Percentiles rank a stretch among this genome's conserved stretches.
Conservation (phyloP, 116 monocot genomes). For the Dioscorea cayenensis region DNA sequence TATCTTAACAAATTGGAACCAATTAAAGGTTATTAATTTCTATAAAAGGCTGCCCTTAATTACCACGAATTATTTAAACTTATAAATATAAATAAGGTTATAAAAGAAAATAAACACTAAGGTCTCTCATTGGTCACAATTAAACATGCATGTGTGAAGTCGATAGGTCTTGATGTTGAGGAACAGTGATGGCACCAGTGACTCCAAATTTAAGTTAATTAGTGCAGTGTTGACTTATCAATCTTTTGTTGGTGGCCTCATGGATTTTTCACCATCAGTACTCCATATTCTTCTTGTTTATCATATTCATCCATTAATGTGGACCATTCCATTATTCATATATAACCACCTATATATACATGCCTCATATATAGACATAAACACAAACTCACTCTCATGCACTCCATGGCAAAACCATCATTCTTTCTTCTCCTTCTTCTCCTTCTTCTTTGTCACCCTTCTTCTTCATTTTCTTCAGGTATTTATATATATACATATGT, state of each 20-base stretch:
- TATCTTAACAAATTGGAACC: too few relatives aligned
- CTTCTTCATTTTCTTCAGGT: not conserved
- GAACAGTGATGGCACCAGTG: not conserved
- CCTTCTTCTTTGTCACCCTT: not conserved
- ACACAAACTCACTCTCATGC: not conserved
- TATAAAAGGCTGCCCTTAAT: too few relatives aligned
- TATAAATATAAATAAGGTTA: too few relatives aligned
- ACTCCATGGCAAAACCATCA: constrained; percentile 7
- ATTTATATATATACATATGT: not conserved
- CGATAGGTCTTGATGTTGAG: not conserved
- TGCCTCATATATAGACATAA: not conserved
- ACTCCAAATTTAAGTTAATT: not conserved
- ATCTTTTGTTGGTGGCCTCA: not conserved
- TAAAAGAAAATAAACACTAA: too few relatives aligned
- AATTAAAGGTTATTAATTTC: too few relatives aligned
- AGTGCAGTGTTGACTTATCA: constrained; percentile 5
- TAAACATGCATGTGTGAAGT: not conserved
- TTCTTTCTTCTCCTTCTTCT: constrained; percentile 5
- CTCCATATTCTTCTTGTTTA: not conserved
- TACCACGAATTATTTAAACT: too few relatives aligned
- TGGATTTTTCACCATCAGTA: constrained; percentile 4
- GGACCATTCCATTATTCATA: too few relatives aligned
- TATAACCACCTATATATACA: not conserved
- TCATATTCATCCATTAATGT: too few relatives aligned
- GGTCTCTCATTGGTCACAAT: too few relatives aligned